Base-by-base conservation (phyloP, 2,329 filamentous ascomycete species). In the Ophiostoma sp. region DNA sequence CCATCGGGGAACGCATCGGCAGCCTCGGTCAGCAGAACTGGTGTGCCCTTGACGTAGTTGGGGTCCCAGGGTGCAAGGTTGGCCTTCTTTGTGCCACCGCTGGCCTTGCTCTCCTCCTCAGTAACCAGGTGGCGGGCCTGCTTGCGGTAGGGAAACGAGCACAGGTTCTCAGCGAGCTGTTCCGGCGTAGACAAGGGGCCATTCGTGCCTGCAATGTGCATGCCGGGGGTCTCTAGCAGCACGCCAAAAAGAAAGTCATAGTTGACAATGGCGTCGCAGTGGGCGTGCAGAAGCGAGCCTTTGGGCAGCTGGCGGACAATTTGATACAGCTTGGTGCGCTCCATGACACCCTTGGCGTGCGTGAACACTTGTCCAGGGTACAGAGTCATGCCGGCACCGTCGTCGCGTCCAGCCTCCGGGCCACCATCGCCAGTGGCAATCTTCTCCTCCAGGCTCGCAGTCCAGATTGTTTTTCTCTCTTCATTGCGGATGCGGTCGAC, bases 281-380 rank as follows among this genome's bases (percentile, higher is more conserved):
- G 93, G 60, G 92, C 92, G 79, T 98, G 93, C 70, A 96, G 79
- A 42, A 96, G 81, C 8, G 89, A 84, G 12, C 94, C 95, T 77
- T 98, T 98, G 41, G 94, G 94, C 90, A 98, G 92, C 72, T 82
- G 85, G 69, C 88, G 85, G 16, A 97, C 85, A 73, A 97, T 95
- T 72, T 87, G 84, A 92, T 92, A 98, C 38, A 97, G 82, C 75
- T 88, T 88, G 14, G 92, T 96, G 73, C 83, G 83, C 78, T 96
- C 92, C 87, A 97, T 96, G 49, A 87, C 86, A n/a, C 88, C 85
- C 77, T 93, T 94, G 73, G 92, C 92, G 47, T 94, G 83, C 47
- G 86, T 88, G 78, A 97, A 97, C 90, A 96, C 95, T 89, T 97
- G 96, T 11, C 93, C 93, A 0, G 92, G 92, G 75, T 90, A 92